phyloP scores from a whole-genome alignment of 805 yeast genomes.

The Sugiyamaella chiloensis region DNA sequence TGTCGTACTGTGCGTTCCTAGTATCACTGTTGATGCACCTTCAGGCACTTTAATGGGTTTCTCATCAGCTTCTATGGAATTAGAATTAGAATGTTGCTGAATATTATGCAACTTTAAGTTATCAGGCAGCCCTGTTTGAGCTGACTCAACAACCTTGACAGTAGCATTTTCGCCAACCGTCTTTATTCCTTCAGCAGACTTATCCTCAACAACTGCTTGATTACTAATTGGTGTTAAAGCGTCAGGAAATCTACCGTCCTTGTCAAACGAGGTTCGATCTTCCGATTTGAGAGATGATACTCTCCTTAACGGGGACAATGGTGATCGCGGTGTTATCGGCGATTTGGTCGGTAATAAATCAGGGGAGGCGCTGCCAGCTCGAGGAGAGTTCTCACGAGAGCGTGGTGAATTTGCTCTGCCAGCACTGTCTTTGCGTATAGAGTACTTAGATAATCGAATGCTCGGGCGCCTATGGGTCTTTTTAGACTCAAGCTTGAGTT shows the following conservation, averaged over 20 bases:
- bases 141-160: background rate
- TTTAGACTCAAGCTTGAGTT: slow-evolving; percentile 26
- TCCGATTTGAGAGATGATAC: background rate
- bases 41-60: background rate
- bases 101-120: background rate
- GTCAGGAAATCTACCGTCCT: background rate
- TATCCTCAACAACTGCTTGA: background rate
- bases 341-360: background rate
- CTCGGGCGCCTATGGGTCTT: slow-evolving; percentile 15
- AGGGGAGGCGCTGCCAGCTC: background rate
- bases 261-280: background rate
- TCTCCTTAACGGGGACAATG: background rate
- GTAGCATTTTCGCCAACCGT: background rate
- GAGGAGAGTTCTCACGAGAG: background rate
- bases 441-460: slow-evolving; percentile 16
- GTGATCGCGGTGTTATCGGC: background rate
- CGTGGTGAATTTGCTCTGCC: background rate
- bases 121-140: too few species aligned
- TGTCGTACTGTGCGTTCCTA: background rate
- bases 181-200: background rate
- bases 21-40: background rate
- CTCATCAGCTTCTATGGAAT: background rate
- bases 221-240: background rate
- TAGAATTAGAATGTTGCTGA: background rate
- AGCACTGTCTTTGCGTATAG: background rate